phyloP scores from a whole-genome alignment of 768 basidiomycete species.

The Punctularia strigosozonata region DNA sequence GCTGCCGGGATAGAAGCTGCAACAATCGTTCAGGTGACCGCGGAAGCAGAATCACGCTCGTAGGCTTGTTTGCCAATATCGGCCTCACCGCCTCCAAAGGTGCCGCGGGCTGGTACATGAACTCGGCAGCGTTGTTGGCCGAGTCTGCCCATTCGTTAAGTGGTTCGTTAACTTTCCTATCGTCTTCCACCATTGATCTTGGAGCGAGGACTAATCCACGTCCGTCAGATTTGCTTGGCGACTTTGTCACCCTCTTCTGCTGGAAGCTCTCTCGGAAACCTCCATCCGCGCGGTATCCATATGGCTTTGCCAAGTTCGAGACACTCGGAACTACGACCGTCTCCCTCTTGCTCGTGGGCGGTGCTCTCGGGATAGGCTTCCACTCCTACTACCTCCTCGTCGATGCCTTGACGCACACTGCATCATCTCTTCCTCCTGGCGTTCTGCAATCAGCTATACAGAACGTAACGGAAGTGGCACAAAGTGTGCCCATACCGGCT shows the following conservation, averaged over 20 bases:
- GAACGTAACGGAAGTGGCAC: conserved; percentile 40
- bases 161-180: conserved; percentile 35
- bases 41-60: conserved; percentile 73
- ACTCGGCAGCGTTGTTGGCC: conserved; percentile 83
- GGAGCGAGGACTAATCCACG: too few species aligned
- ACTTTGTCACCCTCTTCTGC: conserved; percentile 82
- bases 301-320: conserved; percentile 90
- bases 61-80: conserved; percentile 78
- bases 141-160: conserved; percentile 90
- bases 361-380: conserved; percentile 75
- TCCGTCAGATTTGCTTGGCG: conserved; percentile 64
- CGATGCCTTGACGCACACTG: conserved; percentile 55
- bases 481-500: conserved; percentile 33
- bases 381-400: conserved; percentile 84
- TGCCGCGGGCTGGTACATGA: conserved; percentile 78
- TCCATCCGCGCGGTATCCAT: conserved; percentile 75
- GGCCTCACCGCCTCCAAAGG: conserved; percentile 78
- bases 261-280: conserved; percentile 78
- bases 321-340: conserved; percentile 89
- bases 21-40: conserved; percentile 43
- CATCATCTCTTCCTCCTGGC: conserved; percentile 53
- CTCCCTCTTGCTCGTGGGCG: conserved; percentile 75
- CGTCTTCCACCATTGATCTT: conserved; percentile 1
- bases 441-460: conserved; percentile 51
- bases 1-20: background rate